Evolutionary conservation across 768 basidiomycete genomes (phyloP), one percentile per base, ranked within the genome.

Genomic region (Termitomyces sp.): DNA sequence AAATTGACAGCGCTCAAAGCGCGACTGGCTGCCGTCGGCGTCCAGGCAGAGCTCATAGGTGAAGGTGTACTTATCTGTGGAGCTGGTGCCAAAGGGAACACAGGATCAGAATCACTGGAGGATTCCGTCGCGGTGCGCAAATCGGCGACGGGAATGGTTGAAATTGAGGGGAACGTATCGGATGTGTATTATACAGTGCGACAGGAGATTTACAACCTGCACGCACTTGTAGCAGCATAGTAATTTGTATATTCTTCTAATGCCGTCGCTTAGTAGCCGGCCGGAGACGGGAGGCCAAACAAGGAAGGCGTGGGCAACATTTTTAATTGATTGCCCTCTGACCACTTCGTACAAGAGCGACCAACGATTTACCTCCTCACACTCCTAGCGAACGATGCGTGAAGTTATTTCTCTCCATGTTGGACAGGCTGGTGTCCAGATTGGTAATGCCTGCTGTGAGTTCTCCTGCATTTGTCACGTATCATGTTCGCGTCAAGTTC

Each of bases 401-500:
- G 90, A 92, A 88, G 94, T 98, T 75, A 96, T 97, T 80, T 96
- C 93, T 65, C 82, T 98, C 71, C 94, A 98, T 77, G 95, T 98
- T 72, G 96, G 96, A 69, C 97, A 99, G 80, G 97, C 96, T 70
- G 94, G 94, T 86, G 89, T 92, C 67, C 92, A 94, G 80, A 91
- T 94, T 68, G 95, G 96, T 70, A 98, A 98, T 75, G 96, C 97
- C 70, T 99, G 94, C 78, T 97, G 96, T 93, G 77, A 81, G 92
- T 89, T 57, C 10, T 16, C 16, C 24, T 41, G 16, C 51, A 46
- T 63, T 63, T 62, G 58, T 66, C 61, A 63, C 57, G 63, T 64
- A 61, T 61, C 56, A 49, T 39, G 34, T 60, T 64, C 76, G 72
- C 76, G 72, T 76, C 66, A 57, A 61, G 63, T 61, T 60, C 50